Base-by-base conservation (phyloP, 345 rosid species). In the Aethionema arabicum region DNA sequence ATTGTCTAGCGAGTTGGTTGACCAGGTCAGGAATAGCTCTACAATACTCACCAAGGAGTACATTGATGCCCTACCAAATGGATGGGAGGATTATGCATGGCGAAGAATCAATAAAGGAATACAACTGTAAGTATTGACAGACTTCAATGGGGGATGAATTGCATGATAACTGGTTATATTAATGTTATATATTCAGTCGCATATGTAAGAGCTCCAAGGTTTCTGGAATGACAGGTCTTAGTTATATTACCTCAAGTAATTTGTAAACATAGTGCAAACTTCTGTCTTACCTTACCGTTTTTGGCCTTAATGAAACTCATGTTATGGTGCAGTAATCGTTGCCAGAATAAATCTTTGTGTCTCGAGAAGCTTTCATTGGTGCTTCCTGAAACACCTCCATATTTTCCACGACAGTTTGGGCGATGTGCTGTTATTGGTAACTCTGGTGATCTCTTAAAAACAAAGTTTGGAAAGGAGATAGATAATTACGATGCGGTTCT, bases 1-100 rank as follows among this genome's bases (percentile, higher is more conserved):
- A 49, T 74, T 81, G 74, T 77, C 56, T 52, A 68, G 74, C 66
- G 74, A 76, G 77, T 76, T 82, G 65, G 62, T 78, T 86, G 67
- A 49, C 71, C 84, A 90, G 95, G 95, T 88, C 72, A 78, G 91
- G 72, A 88, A 88, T 78, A 95, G 91, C 66, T 83, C 95, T 45
- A 95, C 95, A 0, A 79, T 90, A 74, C 92, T 95, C 59, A 88
- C 96, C n/a, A 82, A 71, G 85, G 96, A 95, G 60, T 95, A 78
- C 76, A 86, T 90, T 69, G 93, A 86, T 76, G 84, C 95, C 76
- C 77, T 90, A 49, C 95, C 93, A 35, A 84, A 85, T 76, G 99
- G 93, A 55, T 95, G 97, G 99, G 86, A 90, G 76, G 97, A 90
- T 40, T 90, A 88, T 62, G 97, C 97, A 0, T 95, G 99, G 99